These are phyloP conservation scores for Cyclocybe cylindracea DNA, from an alignment of 768 basidiomycete genomes.

Conservation along the genomic window DNA sequence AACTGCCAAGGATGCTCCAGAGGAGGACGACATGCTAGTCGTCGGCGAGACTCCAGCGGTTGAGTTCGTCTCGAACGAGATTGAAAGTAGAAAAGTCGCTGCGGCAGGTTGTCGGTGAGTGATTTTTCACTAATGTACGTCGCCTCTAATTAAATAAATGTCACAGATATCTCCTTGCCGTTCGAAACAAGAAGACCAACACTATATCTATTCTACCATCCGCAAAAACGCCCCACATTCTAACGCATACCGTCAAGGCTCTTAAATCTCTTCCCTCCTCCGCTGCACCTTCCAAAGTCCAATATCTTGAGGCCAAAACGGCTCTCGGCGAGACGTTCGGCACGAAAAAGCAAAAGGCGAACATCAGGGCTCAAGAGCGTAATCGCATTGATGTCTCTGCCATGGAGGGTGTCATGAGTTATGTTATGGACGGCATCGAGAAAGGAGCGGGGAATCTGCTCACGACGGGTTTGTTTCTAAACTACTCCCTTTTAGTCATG, in stretches of 20 bases:
- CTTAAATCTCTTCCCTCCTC: conserved; percentile 65
- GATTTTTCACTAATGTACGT: not conserved
- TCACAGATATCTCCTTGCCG: conserved; percentile 79
- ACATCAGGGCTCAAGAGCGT: conserved; percentile 82
- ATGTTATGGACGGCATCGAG: conserved; percentile 83
- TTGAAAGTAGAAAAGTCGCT: conserved; percentile 48
- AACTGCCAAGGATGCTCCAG: conserved; percentile 26
- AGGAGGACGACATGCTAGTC: conserved; percentile 46
- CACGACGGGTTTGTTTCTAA: conserved; percentile 55
- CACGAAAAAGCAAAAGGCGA: conserved; percentile 89
- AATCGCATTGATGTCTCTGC: conserved; percentile 88
- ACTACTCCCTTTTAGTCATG: not conserved
- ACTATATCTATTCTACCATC: conserved; percentile 69
- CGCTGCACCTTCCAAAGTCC: conserved; percentile 47
- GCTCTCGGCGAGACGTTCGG: conserved; percentile 93
- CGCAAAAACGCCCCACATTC: conserved; percentile 62
- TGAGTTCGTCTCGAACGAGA: conserved; percentile 74
- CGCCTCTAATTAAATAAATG: conserved; percentile 1
- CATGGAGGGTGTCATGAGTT: conserved; percentile 81
- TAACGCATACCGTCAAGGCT: conserved; percentile 81
- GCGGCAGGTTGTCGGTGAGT: conserved; percentile 71
- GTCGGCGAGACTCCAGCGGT: conserved; percentile 85
- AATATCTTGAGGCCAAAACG: conserved; percentile 65
- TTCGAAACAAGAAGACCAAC: conserved; percentile 77
- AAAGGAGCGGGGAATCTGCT: conserved; percentile 69